A percentile compares a stretch with the other conserved stretches of the same genome.
These are phyloP conservation scores for Cryphonectria carpinicola DNA, from an alignment of 2,329 filamentous ascomycete genomes.

Conservation along the genomic window DNA sequence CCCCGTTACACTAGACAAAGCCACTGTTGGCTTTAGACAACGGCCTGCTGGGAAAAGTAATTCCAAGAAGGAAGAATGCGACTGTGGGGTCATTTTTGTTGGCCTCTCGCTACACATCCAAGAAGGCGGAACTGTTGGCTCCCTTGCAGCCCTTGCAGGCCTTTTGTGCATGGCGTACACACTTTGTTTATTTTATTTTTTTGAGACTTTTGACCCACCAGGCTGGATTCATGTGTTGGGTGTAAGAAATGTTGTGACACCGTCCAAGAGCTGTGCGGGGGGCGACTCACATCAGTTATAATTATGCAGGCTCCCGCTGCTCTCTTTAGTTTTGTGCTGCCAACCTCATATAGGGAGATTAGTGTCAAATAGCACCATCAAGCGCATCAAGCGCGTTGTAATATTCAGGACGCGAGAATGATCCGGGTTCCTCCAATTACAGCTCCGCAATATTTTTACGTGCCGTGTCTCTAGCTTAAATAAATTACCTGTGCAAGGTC, in stretches of 20 bases:
- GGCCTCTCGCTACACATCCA: neutral
- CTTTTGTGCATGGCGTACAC: neutral
- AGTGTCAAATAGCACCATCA: neutral
- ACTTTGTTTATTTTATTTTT: no score
- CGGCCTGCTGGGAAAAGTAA: neutral
- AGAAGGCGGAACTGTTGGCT: neutral
- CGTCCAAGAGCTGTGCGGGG: neutral
- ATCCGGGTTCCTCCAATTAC: neutral
- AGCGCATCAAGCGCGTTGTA: neutral
- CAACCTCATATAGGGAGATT: neutral
- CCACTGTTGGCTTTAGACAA: neutral
- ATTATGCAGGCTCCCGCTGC: neutral
- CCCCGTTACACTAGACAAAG: neutral
- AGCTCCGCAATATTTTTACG: neutral
- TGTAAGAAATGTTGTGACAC: neutral
- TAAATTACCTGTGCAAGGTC: neutral
- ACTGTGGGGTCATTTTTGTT: neutral
- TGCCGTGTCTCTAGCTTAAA: neutral
- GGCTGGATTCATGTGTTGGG: neutral
- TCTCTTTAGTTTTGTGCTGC: neutral
- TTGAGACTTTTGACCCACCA: neutral
- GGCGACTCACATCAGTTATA: neutral
- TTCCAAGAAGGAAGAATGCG: neutral
- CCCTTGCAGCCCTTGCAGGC: constrained; percentile 8
- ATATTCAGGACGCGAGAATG: neutral